Evolutionary conservation across 164 flowering plant species (phyloP), one percentile per base, ranked within the genome.

Genomic region (Amborella trichopoda): DNA sequence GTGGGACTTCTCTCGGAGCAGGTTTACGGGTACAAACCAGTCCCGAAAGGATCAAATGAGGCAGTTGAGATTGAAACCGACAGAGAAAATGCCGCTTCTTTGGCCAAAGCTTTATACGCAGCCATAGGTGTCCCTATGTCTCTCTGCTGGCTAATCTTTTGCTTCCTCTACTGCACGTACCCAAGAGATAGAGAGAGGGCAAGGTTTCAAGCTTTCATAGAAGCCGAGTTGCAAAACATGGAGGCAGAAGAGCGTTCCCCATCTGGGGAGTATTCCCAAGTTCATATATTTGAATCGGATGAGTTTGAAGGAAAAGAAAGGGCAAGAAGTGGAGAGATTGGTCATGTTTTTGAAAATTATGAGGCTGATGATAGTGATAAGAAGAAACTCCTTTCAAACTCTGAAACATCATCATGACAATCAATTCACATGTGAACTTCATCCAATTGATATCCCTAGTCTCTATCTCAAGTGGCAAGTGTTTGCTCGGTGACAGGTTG

Each of bases 151-250:
- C 5, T 80, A 45, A 80, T 84, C 53, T 89, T 81, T 63, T 75
- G 78, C 27, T 85, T 81, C 65, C 81, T 89, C 27, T 83, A 85
- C 44, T 44, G 52, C 40, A 85, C 90, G n/a, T 85, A 89, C 44
- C 95, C 95, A n/a, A 71, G 80, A 63, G 97, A 85, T 65, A 75
- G 69, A 44, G 86, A 77, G 23, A 62, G 83, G 18, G 93, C 95
- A 25, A 62, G 48, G 23, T 82, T 89, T 90, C 65, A 75, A 30
- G 74, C 74, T 14, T 41, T 84, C 32, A 73, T 77, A 46, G 93
- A 82, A 59, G 69, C 87, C 37, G 95, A 84, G 65, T 65, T 78
- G 83, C 71, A 64, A 40, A 68, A 69, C 23, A 40, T 84, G 21
- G 76, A 72, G 34, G 54, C 50, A 0, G 74, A 71, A 39, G 44